phyloP scores from a whole-genome alignment of 2,329 filamentous ascomycete species.

The Fusarium ramigenum region DNA sequence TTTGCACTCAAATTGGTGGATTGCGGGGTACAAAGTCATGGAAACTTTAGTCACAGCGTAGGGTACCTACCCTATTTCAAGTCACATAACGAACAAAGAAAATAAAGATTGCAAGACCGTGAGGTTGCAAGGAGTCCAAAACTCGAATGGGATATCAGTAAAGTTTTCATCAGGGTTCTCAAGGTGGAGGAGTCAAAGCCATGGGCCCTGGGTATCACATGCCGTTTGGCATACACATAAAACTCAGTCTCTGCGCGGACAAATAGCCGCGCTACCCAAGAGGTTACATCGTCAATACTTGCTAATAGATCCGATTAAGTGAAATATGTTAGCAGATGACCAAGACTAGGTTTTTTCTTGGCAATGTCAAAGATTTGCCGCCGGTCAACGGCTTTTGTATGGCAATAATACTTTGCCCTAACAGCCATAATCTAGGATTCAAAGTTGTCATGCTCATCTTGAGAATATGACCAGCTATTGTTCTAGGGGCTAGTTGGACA shows the following conservation, averaged over 20 bases:
- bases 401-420: rapidly evolving
- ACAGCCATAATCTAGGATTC: rapidly evolving
- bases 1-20: background rate
- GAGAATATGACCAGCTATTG: background rate
- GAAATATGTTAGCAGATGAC: too few relatives aligned
- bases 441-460: background rate
- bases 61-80: background rate
- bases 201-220: background rate
- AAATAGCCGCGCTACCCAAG: background rate
- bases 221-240: too few relatives aligned
- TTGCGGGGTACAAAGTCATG: background rate
- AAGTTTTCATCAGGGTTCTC: background rate
- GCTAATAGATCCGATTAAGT: too few relatives aligned
- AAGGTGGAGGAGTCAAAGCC: background rate
- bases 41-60: slow-evolving; percentile 13
- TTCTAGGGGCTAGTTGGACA: background rate
- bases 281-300: background rate
- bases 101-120: background rate
- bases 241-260: rapidly evolving
- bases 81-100: background rate
- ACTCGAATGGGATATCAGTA: background rate
- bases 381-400: too few relatives aligned
- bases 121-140: background rate
- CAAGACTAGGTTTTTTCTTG: rapidly evolving
- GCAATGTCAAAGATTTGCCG: too few relatives aligned